Conservation (phyloP, 2,329 filamentous ascomycete genomes). For the Aureobasidium mangrovei region DNA sequence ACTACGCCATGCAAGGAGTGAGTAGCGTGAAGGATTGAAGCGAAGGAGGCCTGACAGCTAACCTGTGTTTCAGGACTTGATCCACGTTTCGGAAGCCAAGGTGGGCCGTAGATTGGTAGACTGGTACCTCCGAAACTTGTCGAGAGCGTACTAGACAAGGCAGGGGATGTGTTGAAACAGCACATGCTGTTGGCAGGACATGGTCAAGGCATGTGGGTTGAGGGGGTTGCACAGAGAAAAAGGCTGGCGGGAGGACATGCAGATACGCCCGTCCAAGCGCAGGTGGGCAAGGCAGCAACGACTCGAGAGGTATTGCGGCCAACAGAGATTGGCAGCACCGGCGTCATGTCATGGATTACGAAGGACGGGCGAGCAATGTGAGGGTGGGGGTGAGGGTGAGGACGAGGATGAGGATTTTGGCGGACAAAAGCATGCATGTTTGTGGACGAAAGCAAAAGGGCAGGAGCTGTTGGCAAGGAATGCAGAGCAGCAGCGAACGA, state of each 20-base stretch:
- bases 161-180: background rate
- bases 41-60: slow-evolving; percentile 16
- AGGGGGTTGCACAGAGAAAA: background rate
- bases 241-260: slow-evolving; percentile 14
- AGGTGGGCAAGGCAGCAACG: background rate
- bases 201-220: background rate
- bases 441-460: background rate
- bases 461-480: background rate
- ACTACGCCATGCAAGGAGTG: slow-evolving; percentile 93
- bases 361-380: slow-evolving; percentile 1
- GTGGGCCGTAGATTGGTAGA: slow-evolving; percentile 94
- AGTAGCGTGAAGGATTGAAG: slow-evolving; percentile 32
- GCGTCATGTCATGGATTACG: slow-evolving; percentile 5
- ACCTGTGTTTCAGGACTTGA: slow-evolving; percentile 60
- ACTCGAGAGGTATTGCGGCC: background rate
- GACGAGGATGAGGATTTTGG: background rate
- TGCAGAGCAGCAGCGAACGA: background rate
- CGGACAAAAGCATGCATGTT: slow-evolving; percentile 5
- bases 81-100: slow-evolving; percentile 98
- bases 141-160: slow-evolving; percentile 66
- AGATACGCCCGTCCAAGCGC: no score
- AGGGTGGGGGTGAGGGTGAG: background rate
- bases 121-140: slow-evolving; percentile 97
- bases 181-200: background rate
- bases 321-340: background rate